Evolutionary conservation across 2,329 filamentous ascomycete species (phyloP), one percentile per base, ranked within the genome.

Genomic region (Alternaria longipes): DNA sequence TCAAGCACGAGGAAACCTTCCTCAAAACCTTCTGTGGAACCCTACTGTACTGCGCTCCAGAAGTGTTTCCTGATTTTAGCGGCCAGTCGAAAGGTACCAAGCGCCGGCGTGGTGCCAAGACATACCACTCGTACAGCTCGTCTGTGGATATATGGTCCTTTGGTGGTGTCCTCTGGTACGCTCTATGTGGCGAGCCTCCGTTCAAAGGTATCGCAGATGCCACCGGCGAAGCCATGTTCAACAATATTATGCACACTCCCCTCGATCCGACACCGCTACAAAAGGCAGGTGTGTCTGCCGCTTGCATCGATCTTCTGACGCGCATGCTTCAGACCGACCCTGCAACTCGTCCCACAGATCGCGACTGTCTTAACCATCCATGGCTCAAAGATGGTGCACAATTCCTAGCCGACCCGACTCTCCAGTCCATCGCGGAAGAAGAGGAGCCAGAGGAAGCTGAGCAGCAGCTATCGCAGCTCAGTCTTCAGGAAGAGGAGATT

Each of bases 141-240:
- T 92, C 93, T 1, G 92, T 98, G 32, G 95, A 99, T 75, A 91
- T 97, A 64, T 99, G 95, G 94, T 98, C 95, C 0, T 87, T 97
- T 47, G 95, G 92, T 16, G 95, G 94, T 14, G 95, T 99, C 1
- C 81, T 98, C 6, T 99, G 93, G 81, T 95, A 91, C 73, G 84
- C 92, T 7, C 83, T 99, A n/a, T 93, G 90, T 5, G 88, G 87
- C 11, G 85, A 85, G 30, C 91, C 94, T 28, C 94, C 95, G 0
- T 98, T 92, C 76, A 90, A 90, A 28, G 93, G 91, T 16, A 88
- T 89, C 64, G 88, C 86, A 28, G 92, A 93, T 68, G 88, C 90
- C 52, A 90, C 88, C 65, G 91, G 94, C 63, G 89, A 89, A 4
- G 90, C 92, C 69, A 89, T 98, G 79, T 86, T 97, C 60, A 85